Conservation (phyloP, 148 eudicot species). For the Oxyria digyna region DNA sequence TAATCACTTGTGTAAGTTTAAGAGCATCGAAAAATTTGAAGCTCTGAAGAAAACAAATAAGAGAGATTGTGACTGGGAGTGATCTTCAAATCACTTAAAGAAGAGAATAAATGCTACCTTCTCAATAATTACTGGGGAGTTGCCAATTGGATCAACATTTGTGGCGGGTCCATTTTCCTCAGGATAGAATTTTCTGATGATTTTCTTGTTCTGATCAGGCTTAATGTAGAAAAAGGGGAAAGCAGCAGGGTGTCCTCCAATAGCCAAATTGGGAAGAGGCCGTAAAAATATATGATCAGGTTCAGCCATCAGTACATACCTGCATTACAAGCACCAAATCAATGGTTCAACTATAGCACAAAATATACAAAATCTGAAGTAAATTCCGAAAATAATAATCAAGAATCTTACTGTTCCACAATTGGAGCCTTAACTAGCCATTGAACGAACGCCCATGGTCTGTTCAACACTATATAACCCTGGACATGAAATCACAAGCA, state of each 20-base stretch:
- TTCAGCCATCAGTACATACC: conserved; percentile 93
- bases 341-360: not conserved
- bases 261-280: conserved; percentile 87
- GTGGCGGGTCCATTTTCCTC: conserved; percentile 74
- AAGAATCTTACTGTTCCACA: conserved; percentile 63
- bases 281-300: conserved; percentile 85
- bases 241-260: conserved; percentile 71
- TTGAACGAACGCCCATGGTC: conserved; percentile 97
- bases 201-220: conserved; percentile 61
- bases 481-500: conserved; percentile 15
- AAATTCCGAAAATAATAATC: not conserved
- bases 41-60: not conserved
- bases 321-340: conserved; percentile 15
- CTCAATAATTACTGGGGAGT: conserved; percentile 52
- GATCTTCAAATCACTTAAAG: too few relatives aligned
- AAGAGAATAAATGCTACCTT: not conserved
- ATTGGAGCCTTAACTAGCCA: conserved; percentile 71
- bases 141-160: conserved; percentile 87
- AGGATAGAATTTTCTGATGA: conserved; percentile 65
- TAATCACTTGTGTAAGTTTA: not conserved
- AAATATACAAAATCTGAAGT: not conserved
- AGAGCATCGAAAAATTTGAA: not conserved
- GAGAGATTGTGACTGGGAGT: too few relatives aligned
- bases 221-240: conserved; percentile 91
- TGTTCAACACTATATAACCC: conserved; percentile 76